Conservation (phyloP, 2,329 filamentous ascomycete genomes). For the Fusarium chuoi region DNA sequence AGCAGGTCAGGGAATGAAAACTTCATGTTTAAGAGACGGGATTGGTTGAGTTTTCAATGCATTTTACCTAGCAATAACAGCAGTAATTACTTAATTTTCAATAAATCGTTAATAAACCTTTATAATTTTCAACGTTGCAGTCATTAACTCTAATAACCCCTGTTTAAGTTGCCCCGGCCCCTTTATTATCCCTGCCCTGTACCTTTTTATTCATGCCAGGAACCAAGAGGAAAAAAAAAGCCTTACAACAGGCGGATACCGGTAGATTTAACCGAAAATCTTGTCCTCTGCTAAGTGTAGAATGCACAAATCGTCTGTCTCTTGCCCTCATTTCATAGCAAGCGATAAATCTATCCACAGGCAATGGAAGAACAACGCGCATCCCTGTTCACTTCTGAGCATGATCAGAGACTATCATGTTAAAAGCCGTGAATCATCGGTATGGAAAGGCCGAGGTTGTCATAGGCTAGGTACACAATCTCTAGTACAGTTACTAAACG, state of each 20-base stretch:
- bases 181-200: conserved; percentile 27
- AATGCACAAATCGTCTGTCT: not conserved
- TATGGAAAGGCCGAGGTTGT: not conserved
- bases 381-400: conserved; percentile 8
- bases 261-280: conserved; percentile 4
- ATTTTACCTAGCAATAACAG: not conserved
- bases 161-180: conserved; percentile 21
- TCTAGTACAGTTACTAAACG: not conserved
- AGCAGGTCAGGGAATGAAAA: not conserved
- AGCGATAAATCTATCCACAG: not conserved
- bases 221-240: conserved; percentile 19
- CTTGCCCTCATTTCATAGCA: not conserved
- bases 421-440: conserved; percentile 1
- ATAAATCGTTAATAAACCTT: not conserved
- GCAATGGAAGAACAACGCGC: not conserved
- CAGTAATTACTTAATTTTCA: not conserved
- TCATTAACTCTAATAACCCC: conserved; percentile 14
- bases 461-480: not conserved
- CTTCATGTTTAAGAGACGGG: not conserved
- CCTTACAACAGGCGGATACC: conserved; percentile 11
- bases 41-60: not conserved
- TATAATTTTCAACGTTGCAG: not conserved
- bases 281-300: not conserved
- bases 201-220: conserved; percentile 14
- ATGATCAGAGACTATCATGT: not conserved